Percentiles rank a stretch among this genome's conserved stretches.
Evolutionary conservation across 2,329 filamentous ascomycete species (phyloP).

Genomic region (Tolypocladium ovalisporum): DNA sequence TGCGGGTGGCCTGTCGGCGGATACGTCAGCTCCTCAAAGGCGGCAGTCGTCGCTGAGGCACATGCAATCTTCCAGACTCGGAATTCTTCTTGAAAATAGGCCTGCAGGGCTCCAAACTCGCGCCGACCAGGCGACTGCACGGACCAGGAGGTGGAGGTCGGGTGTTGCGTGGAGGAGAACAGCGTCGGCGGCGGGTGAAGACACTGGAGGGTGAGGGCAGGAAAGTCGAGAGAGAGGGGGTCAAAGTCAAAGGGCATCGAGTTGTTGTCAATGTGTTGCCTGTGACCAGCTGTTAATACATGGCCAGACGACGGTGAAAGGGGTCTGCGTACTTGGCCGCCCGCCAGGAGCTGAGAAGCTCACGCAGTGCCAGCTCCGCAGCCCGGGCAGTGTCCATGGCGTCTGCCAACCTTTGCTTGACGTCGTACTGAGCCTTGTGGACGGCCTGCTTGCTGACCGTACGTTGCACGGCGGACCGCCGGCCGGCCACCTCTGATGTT

Average conservation of each 20-base stretch:
- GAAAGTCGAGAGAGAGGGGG: slow-evolving; percentile 74
- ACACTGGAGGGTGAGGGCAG: slow-evolving; percentile 70
- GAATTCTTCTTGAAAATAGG: slow-evolving; percentile 58
- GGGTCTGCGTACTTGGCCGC: slow-evolving; percentile 63
- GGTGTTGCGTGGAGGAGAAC: slow-evolving; percentile 69
- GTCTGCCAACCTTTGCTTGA: slow-evolving; percentile 53
- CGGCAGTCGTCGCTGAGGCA: slow-evolving; percentile 35
- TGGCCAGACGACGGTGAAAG: background rate
- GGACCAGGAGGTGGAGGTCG: slow-evolving; percentile 71
- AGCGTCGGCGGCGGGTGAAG: slow-evolving; percentile 72
- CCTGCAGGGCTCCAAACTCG: slow-evolving; percentile 61
- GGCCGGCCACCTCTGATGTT: slow-evolving; percentile 23
- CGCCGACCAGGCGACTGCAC: slow-evolving; percentile 62
- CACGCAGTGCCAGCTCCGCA: slow-evolving; percentile 73
- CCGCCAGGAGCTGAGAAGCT: slow-evolving; percentile 70
- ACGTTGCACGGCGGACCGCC: slow-evolving; percentile 23
- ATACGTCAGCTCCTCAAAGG: slow-evolving; percentile 40
- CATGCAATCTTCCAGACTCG: slow-evolving; percentile 49
- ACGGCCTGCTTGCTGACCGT: slow-evolving; percentile 38
- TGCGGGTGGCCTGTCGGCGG: slow-evolving; percentile 28
- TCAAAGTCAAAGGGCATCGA: slow-evolving; percentile 68
- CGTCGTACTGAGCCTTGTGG: slow-evolving; percentile 53
- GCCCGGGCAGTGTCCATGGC: slow-evolving; percentile 71
- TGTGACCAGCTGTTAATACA: slow-evolving; percentile 16
- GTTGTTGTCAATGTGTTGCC: slow-evolving; percentile 43